A percentile compares a stretch with the other conserved stretches of the same genome.
phyloP scores from a whole-genome alignment of 345 rosid genomes.

The Erucastrum elatum region DNA sequence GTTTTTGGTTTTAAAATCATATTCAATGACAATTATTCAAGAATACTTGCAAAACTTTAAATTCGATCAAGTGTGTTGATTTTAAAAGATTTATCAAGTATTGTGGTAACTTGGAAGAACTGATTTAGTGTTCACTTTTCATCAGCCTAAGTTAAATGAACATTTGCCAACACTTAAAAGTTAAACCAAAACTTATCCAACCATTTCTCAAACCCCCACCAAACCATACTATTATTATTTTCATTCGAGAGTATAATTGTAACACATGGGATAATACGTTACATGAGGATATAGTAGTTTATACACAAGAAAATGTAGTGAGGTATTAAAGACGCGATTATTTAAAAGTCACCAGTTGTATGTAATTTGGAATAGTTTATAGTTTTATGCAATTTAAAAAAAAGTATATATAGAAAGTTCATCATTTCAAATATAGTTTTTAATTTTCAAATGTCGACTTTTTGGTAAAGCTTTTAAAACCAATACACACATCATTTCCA shows the following conservation, averaged over 20 bases:
- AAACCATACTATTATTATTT: not conserved
- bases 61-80: too few relatives aligned
- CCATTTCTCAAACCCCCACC: not conserved
- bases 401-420: not conserved
- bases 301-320: not conserved
- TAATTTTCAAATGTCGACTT: slow-evolving; percentile 3
- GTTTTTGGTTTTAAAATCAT: too few relatives aligned
- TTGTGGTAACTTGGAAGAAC: too few relatives aligned
- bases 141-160: too few relatives aligned
- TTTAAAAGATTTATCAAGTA: too few relatives aligned
- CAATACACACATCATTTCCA: not conserved
- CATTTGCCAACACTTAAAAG: not conserved
- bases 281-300: not conserved
- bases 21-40: too few relatives aligned
- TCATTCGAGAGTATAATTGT: not conserved
- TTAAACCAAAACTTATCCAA: not conserved
- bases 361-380: not conserved
- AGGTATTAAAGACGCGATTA: not conserved
- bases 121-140: too few relatives aligned
- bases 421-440: not conserved
- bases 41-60: too few relatives aligned
- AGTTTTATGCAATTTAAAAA: not conserved
- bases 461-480: not conserved
- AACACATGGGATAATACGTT: not conserved
- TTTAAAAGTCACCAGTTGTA: not conserved